Percentiles rank a stretch among this genome's conserved stretches.
These are phyloP conservation scores for Amanita fuliginea DNA, from an alignment of 768 basidiomycete species.

Conservation along the genomic window DNA sequence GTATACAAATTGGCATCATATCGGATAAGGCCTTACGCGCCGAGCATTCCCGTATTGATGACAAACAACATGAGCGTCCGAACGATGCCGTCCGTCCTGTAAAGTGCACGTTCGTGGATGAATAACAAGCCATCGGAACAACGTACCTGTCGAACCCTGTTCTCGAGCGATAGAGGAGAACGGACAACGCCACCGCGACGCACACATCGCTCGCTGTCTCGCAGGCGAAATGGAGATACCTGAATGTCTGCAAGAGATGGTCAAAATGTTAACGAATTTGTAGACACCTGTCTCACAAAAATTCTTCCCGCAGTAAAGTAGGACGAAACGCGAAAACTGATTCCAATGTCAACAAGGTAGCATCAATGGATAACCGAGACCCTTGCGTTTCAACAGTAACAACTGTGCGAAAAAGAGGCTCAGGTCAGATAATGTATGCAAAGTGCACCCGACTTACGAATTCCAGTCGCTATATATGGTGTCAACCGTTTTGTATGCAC, in stretches of 20 bases:
- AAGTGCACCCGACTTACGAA: slow-evolving; percentile 18
- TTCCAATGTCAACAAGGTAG: background rate
- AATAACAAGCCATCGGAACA: background rate
- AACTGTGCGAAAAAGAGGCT: slow-evolving; percentile 17
- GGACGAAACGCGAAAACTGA: slow-evolving; percentile 27
- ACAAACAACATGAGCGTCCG: slow-evolving; percentile 36
- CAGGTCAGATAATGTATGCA: background rate
- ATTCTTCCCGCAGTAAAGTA: slow-evolving; percentile 25
- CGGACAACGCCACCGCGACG: slow-evolving; percentile 39
- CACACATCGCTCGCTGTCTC: slow-evolving; percentile 38
- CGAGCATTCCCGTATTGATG: slow-evolving; percentile 41
- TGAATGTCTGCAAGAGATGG: too few relatives aligned
- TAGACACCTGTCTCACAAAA: slow-evolving; percentile 19
- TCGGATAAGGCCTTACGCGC: slow-evolving; percentile 22
- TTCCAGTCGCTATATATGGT: slow-evolving; percentile 20
- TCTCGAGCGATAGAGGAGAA: slow-evolving; percentile 33
- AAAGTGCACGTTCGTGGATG: background rate
- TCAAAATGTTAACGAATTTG: background rate
- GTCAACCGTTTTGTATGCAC: background rate
- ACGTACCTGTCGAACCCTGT: slow-evolving; percentile 40
- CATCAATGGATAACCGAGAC: background rate
- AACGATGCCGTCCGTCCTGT: slow-evolving; percentile 41
- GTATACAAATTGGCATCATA: background rate
- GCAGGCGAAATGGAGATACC: slow-evolving; percentile 7
- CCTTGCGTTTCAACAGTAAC: slow-evolving; percentile 43